phyloP scores from a whole-genome alignment of 1,284 basidiomycete genomes.

The Leccinum fallax region DNA sequence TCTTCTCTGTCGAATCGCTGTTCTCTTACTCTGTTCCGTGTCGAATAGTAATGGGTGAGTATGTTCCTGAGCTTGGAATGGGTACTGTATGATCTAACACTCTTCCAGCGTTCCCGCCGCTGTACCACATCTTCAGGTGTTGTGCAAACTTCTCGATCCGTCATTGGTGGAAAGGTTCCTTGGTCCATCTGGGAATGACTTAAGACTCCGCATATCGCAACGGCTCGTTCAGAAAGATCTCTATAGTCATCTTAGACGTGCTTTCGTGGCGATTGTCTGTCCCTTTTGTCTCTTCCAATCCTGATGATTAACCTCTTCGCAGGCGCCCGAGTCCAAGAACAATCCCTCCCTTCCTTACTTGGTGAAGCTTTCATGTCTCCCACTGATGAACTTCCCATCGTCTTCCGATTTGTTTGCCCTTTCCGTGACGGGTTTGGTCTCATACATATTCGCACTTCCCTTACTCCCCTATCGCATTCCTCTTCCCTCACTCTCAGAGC shows the following conservation, averaged over 20 bases:
- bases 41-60: slow-evolving; percentile 50
- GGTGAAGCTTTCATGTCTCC: slow-evolving; percentile 32
- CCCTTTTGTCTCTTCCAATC: neutral
- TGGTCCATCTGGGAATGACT: slow-evolving; percentile 14
- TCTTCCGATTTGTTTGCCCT: slow-evolving; percentile 35
- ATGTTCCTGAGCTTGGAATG: slow-evolving; percentile 13
- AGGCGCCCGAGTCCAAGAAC: slow-evolving; percentile 33
- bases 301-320: slow-evolving; percentile 5
- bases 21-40: slow-evolving; percentile 54
- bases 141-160: slow-evolving; percentile 31
- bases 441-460: slow-evolving; percentile 60
- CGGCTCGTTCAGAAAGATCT: slow-evolving; percentile 18
- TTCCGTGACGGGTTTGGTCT: slow-evolving; percentile 43
- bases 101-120: slow-evolving; percentile 32
- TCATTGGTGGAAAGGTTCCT: slow-evolving; percentile 6
- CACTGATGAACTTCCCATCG: slow-evolving; percentile 30
- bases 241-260: slow-evolving; percentile 21
- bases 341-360: slow-evolving; percentile 33
- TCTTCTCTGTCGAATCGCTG: slow-evolving; percentile 51
- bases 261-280: slow-evolving; percentile 31
- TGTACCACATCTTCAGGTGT: slow-evolving; percentile 29
- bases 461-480: slow-evolving; percentile 71
- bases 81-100: neutral
- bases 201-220: slow-evolving; percentile 19
- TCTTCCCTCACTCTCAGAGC: slow-evolving; percentile 47